Percentiles rank a stretch among this genome's conserved stretches.
phyloP scores from a whole-genome alignment of 2,329 filamentous ascomycete species.

The Hypocreales sp. region DNA sequence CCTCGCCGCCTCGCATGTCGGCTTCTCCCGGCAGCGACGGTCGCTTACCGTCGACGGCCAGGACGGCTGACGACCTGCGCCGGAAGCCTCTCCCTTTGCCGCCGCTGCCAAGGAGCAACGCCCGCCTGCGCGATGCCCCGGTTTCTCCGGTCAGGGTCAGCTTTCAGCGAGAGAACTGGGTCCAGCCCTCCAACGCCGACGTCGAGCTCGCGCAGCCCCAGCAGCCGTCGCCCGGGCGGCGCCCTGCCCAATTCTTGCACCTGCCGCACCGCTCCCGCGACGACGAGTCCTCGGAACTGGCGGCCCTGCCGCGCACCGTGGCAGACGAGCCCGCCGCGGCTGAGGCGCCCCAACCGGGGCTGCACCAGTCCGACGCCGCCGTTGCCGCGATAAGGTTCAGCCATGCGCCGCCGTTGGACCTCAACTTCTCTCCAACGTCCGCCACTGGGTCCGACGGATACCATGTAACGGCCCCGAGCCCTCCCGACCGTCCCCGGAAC shows the following conservation, averaged over 20 bases:
- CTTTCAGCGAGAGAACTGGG: constrained; percentile 36
- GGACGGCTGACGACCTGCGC: constrained; percentile 8
- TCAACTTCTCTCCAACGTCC: constrained; percentile 6
- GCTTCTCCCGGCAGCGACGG: constrained; percentile 10
- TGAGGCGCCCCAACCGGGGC: no score
- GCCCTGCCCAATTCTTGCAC: no score
- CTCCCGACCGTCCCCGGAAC: constrained; percentile 13
- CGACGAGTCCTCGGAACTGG: no score
- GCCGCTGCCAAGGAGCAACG: constrained; percentile 12
- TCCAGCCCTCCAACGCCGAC: constrained; percentile 33
- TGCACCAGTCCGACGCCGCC: constrained; percentile 3
- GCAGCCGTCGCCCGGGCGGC: no score
- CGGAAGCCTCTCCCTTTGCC: constrained; percentile 21
- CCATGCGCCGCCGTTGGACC: constrained; percentile 6
- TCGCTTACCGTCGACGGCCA: constrained; percentile 2
- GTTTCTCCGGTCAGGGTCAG: constrained; percentile 41
- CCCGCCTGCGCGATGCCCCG: constrained; percentile 33
- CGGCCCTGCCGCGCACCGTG: no score
- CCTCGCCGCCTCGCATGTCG: constrained; percentile 17
- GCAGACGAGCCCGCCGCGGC: no score
- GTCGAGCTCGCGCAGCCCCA: constrained; percentile 26
- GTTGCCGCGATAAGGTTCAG: constrained; percentile 5
- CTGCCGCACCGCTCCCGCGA: no score
- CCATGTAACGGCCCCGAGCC: constrained; percentile 15
- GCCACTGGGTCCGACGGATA: constrained; percentile 11